phyloP scores from a whole-genome alignment of 305 asterid species.

The Lippia alba region DNA sequence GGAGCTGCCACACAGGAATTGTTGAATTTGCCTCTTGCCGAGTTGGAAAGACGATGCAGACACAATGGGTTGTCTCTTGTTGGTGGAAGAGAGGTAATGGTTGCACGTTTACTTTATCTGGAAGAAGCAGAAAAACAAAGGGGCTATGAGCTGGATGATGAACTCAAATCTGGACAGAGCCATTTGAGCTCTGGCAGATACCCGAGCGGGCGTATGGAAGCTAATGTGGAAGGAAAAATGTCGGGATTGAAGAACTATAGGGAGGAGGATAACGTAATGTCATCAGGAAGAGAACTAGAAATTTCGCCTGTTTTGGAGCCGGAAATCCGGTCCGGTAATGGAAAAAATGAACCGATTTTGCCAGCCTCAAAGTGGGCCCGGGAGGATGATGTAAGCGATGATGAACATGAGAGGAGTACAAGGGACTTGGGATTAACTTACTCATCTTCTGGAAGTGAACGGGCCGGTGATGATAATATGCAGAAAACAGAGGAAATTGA shows the following conservation, averaged over 20 bases:
- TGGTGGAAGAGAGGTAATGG: constrained; percentile 84
- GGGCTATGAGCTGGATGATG: constrained; percentile 63
- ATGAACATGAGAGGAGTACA: constrained; percentile 65
- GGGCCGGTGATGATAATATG: constrained; percentile 48
- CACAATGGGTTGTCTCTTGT: constrained; percentile 79
- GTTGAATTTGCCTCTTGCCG: constrained; percentile 60
- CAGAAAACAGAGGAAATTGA: constrained; percentile 49
- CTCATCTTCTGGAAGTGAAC: constrained; percentile 95
- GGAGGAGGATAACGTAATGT: constrained; percentile 53
- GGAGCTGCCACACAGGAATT: constrained; percentile 82
- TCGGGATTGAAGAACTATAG: constrained; percentile 50
- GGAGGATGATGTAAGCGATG: constrained; percentile 87
- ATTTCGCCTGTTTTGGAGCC: constrained; percentile 38
- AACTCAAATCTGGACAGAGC: constrained; percentile 53
- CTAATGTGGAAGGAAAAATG: constrained; percentile 40
- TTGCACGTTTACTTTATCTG: constrained; percentile 75
- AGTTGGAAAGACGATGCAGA: constrained; percentile 80
- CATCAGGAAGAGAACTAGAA: constrained; percentile 46
- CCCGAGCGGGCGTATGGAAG: constrained; percentile 49
- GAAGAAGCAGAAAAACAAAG: constrained; percentile 84
- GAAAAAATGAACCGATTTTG: constrained; percentile 53
- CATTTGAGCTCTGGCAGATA: constrained; percentile 54
- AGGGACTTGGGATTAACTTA: constrained; percentile 83
- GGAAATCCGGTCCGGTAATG: constrained; percentile 48
- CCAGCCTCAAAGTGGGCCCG: constrained; percentile 94